A percentile compares a stretch with the other conserved stretches of the same genome.
phyloP scores from a whole-genome alignment of 331 rosid genomes.

The Cydonia oblonga region DNA sequence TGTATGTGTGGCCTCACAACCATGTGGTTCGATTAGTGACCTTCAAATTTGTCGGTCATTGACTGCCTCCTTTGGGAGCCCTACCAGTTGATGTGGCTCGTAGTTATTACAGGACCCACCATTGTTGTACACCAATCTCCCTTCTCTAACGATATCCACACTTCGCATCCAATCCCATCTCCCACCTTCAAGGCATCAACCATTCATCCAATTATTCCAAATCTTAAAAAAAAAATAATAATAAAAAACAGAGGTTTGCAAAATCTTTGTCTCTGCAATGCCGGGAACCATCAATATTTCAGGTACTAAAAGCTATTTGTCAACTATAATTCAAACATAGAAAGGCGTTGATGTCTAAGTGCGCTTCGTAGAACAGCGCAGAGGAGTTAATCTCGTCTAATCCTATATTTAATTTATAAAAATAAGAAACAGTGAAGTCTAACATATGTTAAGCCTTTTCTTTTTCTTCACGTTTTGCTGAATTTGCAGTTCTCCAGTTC shows the following conservation, averaged over 20 bases:
- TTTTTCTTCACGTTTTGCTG: background rate
- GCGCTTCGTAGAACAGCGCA: too few species aligned
- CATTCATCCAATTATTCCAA: background rate
- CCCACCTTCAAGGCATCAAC: constrained; percentile 10
- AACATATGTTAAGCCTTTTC: background rate
- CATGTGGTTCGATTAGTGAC: too few species aligned
- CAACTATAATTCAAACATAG: constrained; percentile 9
- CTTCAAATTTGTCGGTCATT: background rate
- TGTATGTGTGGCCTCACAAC: too few species aligned
- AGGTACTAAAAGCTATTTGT: constrained; percentile 31
- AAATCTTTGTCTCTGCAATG: constrained; percentile 37
- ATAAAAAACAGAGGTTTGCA: background rate
- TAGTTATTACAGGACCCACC: constrained; percentile 39
- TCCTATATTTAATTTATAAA: too few species aligned
- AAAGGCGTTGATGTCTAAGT: too few species aligned
- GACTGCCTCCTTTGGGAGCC: background rate
- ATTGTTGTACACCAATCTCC: background rate
- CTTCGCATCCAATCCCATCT: constrained; percentile 28
- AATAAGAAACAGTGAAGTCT: background rate
- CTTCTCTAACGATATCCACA: constrained; percentile 43
- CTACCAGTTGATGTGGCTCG: background rate
- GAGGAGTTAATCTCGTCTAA: too few species aligned
- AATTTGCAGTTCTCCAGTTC: constrained; percentile 51
- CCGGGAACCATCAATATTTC: constrained; percentile 88
- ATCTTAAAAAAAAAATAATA: background rate